Conservation (phyloP, 495 filamentous ascomycete genomes). For the Hypoxylon crocopeplum region DNA sequence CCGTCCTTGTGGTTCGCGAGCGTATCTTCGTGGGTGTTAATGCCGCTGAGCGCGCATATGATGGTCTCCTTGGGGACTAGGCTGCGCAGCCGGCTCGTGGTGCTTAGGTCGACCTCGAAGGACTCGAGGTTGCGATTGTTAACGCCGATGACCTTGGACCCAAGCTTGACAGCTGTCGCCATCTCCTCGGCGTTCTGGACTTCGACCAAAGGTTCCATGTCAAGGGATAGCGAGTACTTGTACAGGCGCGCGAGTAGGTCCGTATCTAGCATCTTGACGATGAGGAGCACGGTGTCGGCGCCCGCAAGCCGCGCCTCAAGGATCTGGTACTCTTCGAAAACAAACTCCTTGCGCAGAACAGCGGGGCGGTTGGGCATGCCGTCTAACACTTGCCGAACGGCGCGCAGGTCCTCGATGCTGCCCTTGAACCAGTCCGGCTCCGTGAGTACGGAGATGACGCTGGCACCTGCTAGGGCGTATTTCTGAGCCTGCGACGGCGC, state of each 20-base stretch:
- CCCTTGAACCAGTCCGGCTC: conserved; percentile 99
- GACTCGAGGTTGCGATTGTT: conserved; percentile 96
- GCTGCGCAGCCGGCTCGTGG: conserved; percentile 87
- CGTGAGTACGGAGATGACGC: conserved; percentile 95
- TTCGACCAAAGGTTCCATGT: conserved; percentile 98
- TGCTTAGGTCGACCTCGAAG: conserved; percentile 96
- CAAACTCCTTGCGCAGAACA: conserved; percentile 92
- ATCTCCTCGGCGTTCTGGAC: conserved; percentile 96
- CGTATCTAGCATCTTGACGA: conserved; percentile 95
- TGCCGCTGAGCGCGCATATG: conserved; percentile 93
- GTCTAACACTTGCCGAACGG: conserved; percentile 84
- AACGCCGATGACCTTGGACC: conserved; percentile 94
- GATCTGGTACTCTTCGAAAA: conserved; percentile 99
- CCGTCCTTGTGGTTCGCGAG: conserved; percentile 85
- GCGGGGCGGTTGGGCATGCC: conserved; percentile 92
- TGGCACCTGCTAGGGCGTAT: conserved; percentile 93
- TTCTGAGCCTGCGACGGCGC: conserved; percentile 88
- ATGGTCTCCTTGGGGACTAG: conserved; percentile 86
- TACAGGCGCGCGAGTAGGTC: conserved; percentile 81
- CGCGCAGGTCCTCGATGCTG: conserved; percentile 89
- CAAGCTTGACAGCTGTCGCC: conserved; percentile 82
- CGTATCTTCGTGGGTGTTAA: conserved; percentile 89
- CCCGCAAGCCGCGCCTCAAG: conserved; percentile 92
- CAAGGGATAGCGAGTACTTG: conserved; percentile 83
- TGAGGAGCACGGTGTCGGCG: conserved; percentile 93